phyloP scores from a whole-genome alignment of 371 early-diverging fungal genomes.

The Basidiobolus meristosporus region DNA sequence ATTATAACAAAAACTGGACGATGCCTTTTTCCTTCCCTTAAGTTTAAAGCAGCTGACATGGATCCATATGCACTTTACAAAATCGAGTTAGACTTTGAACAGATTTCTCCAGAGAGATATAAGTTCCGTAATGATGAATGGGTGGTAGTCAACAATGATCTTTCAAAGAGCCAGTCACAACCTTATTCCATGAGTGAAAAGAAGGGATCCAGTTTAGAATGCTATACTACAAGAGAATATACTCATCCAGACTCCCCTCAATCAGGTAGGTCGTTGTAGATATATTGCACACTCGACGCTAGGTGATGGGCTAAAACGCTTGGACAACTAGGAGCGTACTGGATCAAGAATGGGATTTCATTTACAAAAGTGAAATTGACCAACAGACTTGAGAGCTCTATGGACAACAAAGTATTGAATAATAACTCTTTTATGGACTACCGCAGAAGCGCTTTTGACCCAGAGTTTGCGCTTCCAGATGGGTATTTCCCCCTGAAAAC shows the following conservation, averaged over 20 bases:
- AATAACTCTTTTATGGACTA: background rate
- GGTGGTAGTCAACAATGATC: slow-evolving; percentile 6
- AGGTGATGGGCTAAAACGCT: background rate
- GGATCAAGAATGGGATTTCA: slow-evolving; percentile 12
- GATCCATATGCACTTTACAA: slow-evolving; percentile 12
- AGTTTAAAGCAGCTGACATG: slow-evolving; percentile 10
- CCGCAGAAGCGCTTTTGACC: too few relatives aligned
- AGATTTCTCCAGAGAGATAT: slow-evolving; percentile 6
- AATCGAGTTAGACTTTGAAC: slow-evolving; percentile 17
- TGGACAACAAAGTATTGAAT: background rate
- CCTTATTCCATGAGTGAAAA: background rate
- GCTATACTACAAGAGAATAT: background rate
- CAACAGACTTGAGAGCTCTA: slow-evolving; percentile 6
- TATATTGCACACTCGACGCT: background rate
- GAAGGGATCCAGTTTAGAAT: background rate
- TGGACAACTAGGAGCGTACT: slow-evolving; percentile 7
- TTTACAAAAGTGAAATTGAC: slow-evolving; percentile 23
- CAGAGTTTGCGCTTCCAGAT: slow-evolving; percentile 1
- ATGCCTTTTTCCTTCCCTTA: slow-evolving; percentile 23
- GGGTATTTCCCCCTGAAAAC: slow-evolving; percentile 13
- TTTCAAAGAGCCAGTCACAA: background rate
- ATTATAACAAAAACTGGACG: slow-evolving; percentile 28
- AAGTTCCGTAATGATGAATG: slow-evolving; percentile 14
- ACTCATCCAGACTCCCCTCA: slow-evolving; percentile 10
- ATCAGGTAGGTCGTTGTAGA: slow-evolving; percentile 4